A percentile compares a stretch with the other conserved stretches of the same genome.
phyloP scores from a whole-genome alignment of 805 yeast species.

The Myxozyma lipomycoides region DNA sequence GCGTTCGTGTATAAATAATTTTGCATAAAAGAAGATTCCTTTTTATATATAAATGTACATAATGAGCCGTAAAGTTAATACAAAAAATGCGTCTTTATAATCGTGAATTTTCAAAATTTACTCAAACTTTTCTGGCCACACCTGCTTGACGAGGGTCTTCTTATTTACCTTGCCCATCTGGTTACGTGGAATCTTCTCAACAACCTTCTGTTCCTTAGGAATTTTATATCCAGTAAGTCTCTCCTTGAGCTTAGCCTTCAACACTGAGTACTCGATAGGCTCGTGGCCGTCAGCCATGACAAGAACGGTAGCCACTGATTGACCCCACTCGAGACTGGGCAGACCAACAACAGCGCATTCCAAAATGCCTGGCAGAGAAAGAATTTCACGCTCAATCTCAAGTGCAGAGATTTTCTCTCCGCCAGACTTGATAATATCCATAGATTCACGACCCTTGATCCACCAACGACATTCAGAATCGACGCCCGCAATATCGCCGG shows the following conservation, averaged over 20 bases:
- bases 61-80: not conserved
- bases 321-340: slow-evolving; percentile 37
- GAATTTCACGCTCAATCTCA: slow-evolving; percentile 38
- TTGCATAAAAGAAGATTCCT: not conserved
- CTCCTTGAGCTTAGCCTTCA: slow-evolving; percentile 31
- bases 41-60: not conserved
- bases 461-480: slow-evolving; percentile 45
- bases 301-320: slow-evolving; percentile 35
- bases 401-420: slow-evolving; percentile 38
- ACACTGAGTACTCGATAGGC: slow-evolving; percentile 18
- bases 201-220: slow-evolving; percentile 34
- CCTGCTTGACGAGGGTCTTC: slow-evolving; percentile 29
- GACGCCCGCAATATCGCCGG: slow-evolving; percentile 56
- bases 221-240: slow-evolving; percentile 35
- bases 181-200: slow-evolving; percentile 36
- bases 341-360: slow-evolving; percentile 38
- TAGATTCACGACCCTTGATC: slow-evolving; percentile 42
- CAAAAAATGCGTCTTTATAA: too few species aligned
- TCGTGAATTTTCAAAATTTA: not conserved
- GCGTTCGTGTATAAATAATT: not conserved
- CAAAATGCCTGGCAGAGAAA: slow-evolving; percentile 32
- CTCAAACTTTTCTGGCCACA: slow-evolving; percentile 28
- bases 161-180: slow-evolving; percentile 37
- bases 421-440: slow-evolving; percentile 40
- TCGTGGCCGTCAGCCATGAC: slow-evolving; percentile 26